Conservation (phyloP, 73 alveolate species). For the Durusdinium trenchii region DNA sequence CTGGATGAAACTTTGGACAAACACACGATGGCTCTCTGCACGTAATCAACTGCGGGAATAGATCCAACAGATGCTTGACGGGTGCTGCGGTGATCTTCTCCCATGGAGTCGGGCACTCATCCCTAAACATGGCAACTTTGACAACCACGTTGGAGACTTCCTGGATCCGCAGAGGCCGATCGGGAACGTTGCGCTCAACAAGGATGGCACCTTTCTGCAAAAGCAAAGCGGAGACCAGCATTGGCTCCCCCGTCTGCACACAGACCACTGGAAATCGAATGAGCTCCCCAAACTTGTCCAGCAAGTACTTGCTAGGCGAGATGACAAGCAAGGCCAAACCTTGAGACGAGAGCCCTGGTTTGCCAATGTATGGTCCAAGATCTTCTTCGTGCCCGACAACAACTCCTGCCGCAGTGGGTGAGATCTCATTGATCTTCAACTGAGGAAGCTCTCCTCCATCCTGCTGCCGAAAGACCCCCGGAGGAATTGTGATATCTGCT, state of each 20-base stretch:
- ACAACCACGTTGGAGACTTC: not conserved
- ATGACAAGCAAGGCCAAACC: not conserved
- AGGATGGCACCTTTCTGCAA: not conserved
- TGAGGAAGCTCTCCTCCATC: not conserved
- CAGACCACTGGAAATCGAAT: not conserved
- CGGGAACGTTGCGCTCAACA: not conserved
- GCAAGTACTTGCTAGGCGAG: not conserved
- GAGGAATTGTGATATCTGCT: not conserved
- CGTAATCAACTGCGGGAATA: not conserved
- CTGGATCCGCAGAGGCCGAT: not conserved
- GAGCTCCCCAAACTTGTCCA: not conserved
- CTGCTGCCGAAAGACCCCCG: not conserved
- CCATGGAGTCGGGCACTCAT: not conserved
- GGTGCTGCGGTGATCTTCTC: not conserved
- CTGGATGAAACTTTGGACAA: not conserved
- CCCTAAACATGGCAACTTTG: not conserved
- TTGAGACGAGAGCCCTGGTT: not conserved
- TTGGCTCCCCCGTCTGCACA: not conserved
- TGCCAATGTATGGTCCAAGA: not conserved
- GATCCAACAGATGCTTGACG: not conserved
- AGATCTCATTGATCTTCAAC: not conserved
- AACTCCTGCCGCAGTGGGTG: not conserved
- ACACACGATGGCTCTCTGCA: not conserved
- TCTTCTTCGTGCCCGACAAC: not conserved
- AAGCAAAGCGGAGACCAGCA: not conserved